Conservation (phyloP, 2,329 filamentous ascomycete species). For the Hypomyces perniciosus region DNA sequence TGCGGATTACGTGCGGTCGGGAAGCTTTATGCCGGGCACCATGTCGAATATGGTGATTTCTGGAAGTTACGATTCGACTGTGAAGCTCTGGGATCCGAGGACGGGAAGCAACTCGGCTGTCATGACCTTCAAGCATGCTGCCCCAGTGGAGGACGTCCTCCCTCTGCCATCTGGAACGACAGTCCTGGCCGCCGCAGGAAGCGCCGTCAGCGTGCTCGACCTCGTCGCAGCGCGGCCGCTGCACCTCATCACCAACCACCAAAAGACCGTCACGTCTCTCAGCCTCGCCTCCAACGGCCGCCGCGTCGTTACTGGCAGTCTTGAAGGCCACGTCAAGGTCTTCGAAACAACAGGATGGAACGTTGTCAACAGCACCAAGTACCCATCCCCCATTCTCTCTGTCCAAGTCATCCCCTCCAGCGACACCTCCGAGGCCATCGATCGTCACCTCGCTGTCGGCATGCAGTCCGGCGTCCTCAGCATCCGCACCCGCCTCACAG, state of each 20-base stretch:
- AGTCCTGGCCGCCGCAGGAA: slow-evolving; percentile 77
- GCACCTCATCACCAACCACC: slow-evolving; percentile 84
- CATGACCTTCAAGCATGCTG: slow-evolving; percentile 93
- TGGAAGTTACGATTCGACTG: slow-evolving; percentile 91
- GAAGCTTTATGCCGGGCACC: slow-evolving; percentile 72
- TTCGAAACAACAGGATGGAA: slow-evolving; percentile 95
- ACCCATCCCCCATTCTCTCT: slow-evolving; percentile 83
- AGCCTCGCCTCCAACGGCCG: slow-evolving; percentile 74
- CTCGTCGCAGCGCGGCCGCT: slow-evolving; percentile 85
- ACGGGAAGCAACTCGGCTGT: slow-evolving; percentile 59
- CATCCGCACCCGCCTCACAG: slow-evolving; percentile 80
- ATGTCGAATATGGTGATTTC: slow-evolving; percentile 74
- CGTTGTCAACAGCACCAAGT: slow-evolving; percentile 90
- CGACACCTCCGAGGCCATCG: slow-evolving; percentile 49
- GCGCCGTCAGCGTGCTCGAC: slow-evolving; percentile 84
- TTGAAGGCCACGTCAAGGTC: slow-evolving; percentile 95
- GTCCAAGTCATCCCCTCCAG: slow-evolving; percentile 60
- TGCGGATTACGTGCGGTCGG: slow-evolving; percentile 84
- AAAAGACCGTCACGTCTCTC: slow-evolving; percentile 92
- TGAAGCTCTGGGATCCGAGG: slow-evolving; percentile 88
- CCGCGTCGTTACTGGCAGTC: slow-evolving; percentile 76
- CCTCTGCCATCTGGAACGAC: slow-evolving; percentile 82
- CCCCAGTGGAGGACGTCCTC: slow-evolving; percentile 81
- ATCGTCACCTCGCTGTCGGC: slow-evolving; percentile 90
- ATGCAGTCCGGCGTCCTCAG: slow-evolving; percentile 93